Evolutionary conservation across 495 filamentous ascomycete genomes (phyloP).

Genomic region (Lepidopterella palustris): DNA sequence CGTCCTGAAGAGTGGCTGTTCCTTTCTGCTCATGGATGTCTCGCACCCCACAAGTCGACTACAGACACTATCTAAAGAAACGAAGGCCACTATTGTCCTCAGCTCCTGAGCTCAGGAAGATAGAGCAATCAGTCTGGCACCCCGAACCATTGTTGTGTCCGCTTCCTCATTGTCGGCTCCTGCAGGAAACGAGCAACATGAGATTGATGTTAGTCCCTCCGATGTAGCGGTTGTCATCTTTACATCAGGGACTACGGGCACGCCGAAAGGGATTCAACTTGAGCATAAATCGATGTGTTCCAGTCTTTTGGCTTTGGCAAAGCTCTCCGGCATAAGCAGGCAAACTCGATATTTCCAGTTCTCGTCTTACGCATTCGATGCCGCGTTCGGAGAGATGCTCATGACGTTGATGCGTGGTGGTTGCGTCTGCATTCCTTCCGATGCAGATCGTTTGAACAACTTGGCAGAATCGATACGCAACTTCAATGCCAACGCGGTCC

Average conservation of each 20-base stretch:
- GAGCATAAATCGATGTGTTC: slow-evolving; percentile 17
- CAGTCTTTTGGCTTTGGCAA: slow-evolving; percentile 2
- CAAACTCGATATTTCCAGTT: slow-evolving; percentile 18
- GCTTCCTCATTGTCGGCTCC: too few relatives aligned
- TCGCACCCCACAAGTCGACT: slow-evolving; percentile 23
- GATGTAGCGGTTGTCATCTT: slow-evolving; percentile 4
- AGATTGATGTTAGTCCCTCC: background rate
- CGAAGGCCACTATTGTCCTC: too few relatives aligned
- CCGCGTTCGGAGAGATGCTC: background rate
- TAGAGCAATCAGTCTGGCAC: too few relatives aligned
- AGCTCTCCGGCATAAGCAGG: background rate
- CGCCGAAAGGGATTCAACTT: slow-evolving; percentile 17
- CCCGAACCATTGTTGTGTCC: too few relatives aligned
- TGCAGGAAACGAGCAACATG: background rate
- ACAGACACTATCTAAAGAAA: background rate
- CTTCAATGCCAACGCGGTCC: background rate
- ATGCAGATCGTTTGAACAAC: background rate
- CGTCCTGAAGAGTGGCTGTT: slow-evolving; percentile 36
- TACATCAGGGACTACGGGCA: slow-evolving; percentile 21
- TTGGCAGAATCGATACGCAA: background rate
- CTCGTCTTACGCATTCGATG: slow-evolving; percentile 22
- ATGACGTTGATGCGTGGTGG: background rate
- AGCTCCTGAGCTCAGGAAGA: too few relatives aligned
- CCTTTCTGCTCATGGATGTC: slow-evolving; percentile 15
- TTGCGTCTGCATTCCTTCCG: background rate